These are phyloP conservation scores for Puccinellia tenuiflora DNA, from an alignment of 176 grass and related monocot species.

Conservation along the genomic window DNA sequence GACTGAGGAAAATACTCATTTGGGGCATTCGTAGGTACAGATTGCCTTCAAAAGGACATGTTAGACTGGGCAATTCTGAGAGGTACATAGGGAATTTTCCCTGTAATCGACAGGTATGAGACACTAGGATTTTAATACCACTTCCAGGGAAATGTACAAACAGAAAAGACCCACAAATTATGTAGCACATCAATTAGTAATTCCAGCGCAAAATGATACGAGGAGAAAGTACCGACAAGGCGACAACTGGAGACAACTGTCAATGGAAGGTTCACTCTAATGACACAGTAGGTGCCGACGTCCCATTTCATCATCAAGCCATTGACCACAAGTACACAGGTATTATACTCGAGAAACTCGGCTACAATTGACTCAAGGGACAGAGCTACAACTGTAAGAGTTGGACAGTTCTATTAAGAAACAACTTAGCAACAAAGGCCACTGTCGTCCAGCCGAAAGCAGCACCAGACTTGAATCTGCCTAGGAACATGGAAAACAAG, in stretches of 20 bases:
- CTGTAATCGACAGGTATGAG: too few relatives aligned
- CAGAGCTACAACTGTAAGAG: constrained; percentile 1
- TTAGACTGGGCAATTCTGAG: too few relatives aligned
- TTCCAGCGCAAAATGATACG: too few relatives aligned
- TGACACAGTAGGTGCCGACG: not conserved
- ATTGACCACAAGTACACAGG: not conserved
- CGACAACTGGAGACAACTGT: not conserved
- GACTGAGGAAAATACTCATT: too few relatives aligned
- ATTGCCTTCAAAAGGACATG: too few relatives aligned
- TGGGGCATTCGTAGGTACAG: too few relatives aligned
- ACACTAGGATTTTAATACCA: too few relatives aligned
- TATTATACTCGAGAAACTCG: not conserved
- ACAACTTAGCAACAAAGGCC: not conserved
- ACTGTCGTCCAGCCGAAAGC: not conserved
- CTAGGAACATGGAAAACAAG: not conserved
- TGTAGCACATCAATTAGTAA: too few relatives aligned
- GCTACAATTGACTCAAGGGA: not conserved
- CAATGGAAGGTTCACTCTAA: not conserved
- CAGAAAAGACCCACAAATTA: too few relatives aligned
- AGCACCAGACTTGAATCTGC: constrained; percentile 11
- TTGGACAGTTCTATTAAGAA: constrained; percentile 20
- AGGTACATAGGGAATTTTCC: too few relatives aligned
- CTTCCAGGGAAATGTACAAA: too few relatives aligned
- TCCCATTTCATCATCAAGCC: not conserved
- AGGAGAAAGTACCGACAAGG: not conserved